Evolutionary conservation across 306 rosid species (phyloP).

Genomic region (Acacia crassicarpa): DNA sequence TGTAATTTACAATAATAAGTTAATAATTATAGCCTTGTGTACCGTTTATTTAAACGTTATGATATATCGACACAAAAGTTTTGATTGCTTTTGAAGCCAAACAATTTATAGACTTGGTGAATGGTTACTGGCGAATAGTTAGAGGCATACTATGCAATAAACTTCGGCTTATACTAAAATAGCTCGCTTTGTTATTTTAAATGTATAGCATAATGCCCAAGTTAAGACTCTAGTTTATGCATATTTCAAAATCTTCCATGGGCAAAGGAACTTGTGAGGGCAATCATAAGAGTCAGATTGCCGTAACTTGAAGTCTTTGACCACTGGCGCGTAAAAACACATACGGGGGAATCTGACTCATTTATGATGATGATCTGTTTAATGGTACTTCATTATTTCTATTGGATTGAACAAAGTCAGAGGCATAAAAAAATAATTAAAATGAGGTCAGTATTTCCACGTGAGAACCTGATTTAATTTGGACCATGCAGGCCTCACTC

Average conservation of each 20-base stretch:
- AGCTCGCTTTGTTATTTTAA: no score
- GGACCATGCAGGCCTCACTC: neutral
- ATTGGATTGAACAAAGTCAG: neutral
- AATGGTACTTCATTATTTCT: neutral
- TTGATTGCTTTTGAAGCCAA: no score
- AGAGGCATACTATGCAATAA: no score
- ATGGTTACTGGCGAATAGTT: no score
- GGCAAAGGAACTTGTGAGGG: neutral
- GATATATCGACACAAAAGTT: no score
- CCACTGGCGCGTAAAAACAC: neutral
- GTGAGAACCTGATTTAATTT: neutral
- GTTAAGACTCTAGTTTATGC: neutral
- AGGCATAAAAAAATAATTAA: neutral
- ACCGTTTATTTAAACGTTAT: no score
- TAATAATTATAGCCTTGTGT: no score
- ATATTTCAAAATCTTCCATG: neutral
- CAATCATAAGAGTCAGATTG: neutral
- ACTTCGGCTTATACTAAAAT: no score
- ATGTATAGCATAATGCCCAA: neutral
- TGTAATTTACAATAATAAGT: no score
- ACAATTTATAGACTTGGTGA: no score
- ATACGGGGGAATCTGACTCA: neutral
- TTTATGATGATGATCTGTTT: neutral
- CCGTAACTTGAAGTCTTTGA: neutral
- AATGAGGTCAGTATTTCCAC: neutral